Evolutionary conservation across 257 asterid species (phyloP), one percentile per base, ranked within the genome.

Genomic region (Cruciata laevipes): DNA sequence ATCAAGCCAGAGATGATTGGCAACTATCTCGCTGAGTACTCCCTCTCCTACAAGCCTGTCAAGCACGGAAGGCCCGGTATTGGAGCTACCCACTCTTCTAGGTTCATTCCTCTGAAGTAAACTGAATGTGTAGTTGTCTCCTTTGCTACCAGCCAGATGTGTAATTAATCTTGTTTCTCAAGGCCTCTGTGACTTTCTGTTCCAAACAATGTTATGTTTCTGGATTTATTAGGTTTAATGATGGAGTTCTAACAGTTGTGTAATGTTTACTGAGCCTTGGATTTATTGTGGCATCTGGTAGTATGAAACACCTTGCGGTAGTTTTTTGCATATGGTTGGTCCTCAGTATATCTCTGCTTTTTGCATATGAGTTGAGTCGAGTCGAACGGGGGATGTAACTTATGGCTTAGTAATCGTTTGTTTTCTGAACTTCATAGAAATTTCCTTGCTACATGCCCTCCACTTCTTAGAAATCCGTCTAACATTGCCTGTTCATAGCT

Each of bases 21-120:
- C 0, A 95, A 86, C 75, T 90, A 90, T 30, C 82, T 87, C 0
- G 97, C 97, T 0, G 97, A 90, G 86, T 90, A 87, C 74, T 90
- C 96, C 0, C 88, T 90, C 23, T 81, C 91, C 16, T 90, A 90
- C 91, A 88, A 86, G 78, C 96, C 97, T 0, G 96, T 88, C 20
- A 90, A 87, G 85, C 97, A 90, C 18, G 97, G 97, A 51, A 84
- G 97, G 70, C 97, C 97, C 0, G 95, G 96, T 83, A 87, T 90
- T 71, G 97, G 96, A 75, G 97, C 97, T 8, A 90, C 97, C 59
- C 97, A 90, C 80, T 90, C 97, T 35, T 90, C 97, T 40, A 81
- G 97, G 83, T 90, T 90, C 77, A 90, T 90, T 74, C 96, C 96
- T 47, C 92, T 90, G 25, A 90, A 90, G 87, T 90, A 76, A 83